These are phyloP conservation scores for Chaetothyriales sp. DNA, from an alignment of 2,329 filamentous ascomycete genomes.

Conservation along the genomic window DNA sequence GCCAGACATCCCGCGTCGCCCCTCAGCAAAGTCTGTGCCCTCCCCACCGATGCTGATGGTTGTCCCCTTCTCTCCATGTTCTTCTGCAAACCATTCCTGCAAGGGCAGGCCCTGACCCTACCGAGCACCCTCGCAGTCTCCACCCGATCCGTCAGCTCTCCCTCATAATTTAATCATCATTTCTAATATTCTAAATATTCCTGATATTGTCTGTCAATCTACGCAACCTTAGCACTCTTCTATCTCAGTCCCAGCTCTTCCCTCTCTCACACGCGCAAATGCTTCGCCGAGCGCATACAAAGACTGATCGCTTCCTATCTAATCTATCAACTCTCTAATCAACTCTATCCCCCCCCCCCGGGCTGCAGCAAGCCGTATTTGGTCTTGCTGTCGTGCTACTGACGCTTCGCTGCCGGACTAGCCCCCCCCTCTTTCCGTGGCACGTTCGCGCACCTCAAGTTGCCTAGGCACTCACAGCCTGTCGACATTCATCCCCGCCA, in stretches of 20 bases:
- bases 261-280: no score
- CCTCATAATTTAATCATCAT: neutral
- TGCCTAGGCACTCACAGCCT: no score
- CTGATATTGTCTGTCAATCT: no score
- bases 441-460: neutral
- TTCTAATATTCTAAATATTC: no score
- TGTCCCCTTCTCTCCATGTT: neutral
- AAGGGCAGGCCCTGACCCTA: neutral
- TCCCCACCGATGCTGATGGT: neutral
- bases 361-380: neutral
- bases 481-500: no score
- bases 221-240: no score
- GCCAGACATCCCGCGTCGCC: neutral
- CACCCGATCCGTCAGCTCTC: neutral
- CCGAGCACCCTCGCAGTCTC: neutral
- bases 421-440: neutral
- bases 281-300: no score
- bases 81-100: neutral
- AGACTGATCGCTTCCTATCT: no score
- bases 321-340: neutral
- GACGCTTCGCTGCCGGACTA: neutral
- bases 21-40: neutral
- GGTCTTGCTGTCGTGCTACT: neutral
- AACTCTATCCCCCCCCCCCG: neutral
- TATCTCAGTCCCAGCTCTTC: no score